phyloP scores from a whole-genome alignment of 179 eudicot genomes.

The Pouteria campechiana region DNA sequence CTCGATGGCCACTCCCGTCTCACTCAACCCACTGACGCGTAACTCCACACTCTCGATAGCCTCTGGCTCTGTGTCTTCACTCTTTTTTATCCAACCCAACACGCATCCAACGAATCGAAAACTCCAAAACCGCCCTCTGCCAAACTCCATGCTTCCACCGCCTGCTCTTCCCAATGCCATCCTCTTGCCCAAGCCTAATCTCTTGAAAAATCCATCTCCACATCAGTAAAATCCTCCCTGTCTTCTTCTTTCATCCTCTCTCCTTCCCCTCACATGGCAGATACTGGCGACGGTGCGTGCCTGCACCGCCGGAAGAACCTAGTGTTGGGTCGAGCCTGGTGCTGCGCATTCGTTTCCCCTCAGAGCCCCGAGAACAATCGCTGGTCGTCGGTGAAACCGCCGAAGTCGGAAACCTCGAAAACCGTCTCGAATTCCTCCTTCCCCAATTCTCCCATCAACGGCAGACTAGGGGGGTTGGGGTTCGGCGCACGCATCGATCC shows the following conservation, averaged over 20 bases:
- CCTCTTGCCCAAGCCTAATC: too few species aligned
- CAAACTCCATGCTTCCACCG: too few species aligned
- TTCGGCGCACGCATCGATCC: constrained; percentile 46
- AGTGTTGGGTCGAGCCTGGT: constrained; percentile 45
- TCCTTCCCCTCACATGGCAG: neutral
- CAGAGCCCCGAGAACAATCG: constrained; percentile 44
- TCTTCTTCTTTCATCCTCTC: neutral
- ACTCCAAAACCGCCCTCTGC: too few species aligned
- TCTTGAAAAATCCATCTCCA: constrained; percentile 7
- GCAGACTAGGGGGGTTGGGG: constrained; percentile 37
- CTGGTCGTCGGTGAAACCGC: constrained; percentile 11
- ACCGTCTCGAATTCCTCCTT: constrained; percentile 19
- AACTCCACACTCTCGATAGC: too few species aligned
- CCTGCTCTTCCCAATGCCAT: too few species aligned
- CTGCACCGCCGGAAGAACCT: constrained; percentile 16
- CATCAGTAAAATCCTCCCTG: neutral
- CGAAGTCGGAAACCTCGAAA: constrained; percentile 17
- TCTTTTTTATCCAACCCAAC: too few species aligned
- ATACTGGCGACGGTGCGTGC: too few species aligned
- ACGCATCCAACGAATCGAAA: too few species aligned
- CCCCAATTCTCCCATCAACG: constrained; percentile 47
- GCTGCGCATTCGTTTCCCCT: constrained; percentile 69
- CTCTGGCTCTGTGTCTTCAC: too few species aligned
- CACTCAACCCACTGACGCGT: too few species aligned
- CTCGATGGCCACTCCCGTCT: too few species aligned